A percentile compares a stretch with the other conserved stretches of the same genome.
These are phyloP conservation scores for Excoecaria cochinchinensis DNA, from an alignment of 345 rosid species.

Conservation along the genomic window DNA sequence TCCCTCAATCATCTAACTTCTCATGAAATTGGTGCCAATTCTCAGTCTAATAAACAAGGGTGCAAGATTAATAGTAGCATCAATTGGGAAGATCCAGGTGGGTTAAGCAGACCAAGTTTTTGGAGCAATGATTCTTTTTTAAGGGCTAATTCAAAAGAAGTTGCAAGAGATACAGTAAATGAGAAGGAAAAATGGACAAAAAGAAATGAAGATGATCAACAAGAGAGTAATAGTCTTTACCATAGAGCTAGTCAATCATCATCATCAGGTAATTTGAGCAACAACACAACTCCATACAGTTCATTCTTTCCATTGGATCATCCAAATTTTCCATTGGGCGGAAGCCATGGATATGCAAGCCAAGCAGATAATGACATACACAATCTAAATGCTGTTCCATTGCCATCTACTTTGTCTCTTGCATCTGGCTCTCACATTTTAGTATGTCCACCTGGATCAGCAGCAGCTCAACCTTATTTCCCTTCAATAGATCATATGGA, in stretches of 20 bases:
- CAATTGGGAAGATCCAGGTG: constrained; percentile 33
- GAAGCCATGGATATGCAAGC: constrained; percentile 26
- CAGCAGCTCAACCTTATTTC: constrained; percentile 20
- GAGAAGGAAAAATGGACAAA: constrained; percentile 38
- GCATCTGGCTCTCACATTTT: constrained; percentile 48
- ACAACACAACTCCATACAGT: constrained; percentile 32
- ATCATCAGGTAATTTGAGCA: constrained; percentile 16
- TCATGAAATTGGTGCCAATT: constrained; percentile 22
- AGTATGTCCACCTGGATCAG: constrained; percentile 12
- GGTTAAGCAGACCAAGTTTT: constrained; percentile 26
- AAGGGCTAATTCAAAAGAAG: constrained; percentile 36
- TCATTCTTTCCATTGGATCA: constrained; percentile 46
- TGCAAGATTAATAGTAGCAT: constrained; percentile 9
- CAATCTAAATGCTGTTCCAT: constrained; percentile 42
- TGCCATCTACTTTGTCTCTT: constrained; percentile 47
- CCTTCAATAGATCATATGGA: constrained; percentile 19
- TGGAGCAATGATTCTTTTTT: constrained; percentile 31
- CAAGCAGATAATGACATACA: constrained; percentile 30
- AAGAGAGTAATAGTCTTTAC: constrained; percentile 11
- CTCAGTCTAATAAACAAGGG: constrained; percentile 32
- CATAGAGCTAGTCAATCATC: constrained; percentile 13
- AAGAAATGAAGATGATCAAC: constrained; percentile 18
- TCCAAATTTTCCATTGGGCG: constrained; percentile 31
- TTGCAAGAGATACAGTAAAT: constrained; percentile 22
- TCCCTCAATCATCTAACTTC: constrained; percentile 23